These are phyloP conservation scores for Firmiana major DNA, from an alignment of 345 rosid genomes.

Conservation along the genomic window DNA sequence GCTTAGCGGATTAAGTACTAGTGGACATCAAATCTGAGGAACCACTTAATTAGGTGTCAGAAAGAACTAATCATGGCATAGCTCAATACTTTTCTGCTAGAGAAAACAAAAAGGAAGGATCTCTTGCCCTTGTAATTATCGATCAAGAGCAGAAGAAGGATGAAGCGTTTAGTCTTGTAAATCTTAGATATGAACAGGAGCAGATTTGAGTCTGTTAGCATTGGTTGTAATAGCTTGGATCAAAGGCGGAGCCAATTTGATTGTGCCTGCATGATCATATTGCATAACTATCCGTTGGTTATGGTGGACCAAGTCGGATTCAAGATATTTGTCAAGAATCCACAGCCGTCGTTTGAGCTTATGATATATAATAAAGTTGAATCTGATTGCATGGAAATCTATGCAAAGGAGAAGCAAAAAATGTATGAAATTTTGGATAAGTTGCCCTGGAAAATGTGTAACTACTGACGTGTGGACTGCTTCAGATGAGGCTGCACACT, in stretches of 20 bases:
- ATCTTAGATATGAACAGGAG: constrained; percentile 51
- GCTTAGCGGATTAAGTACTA: constrained; percentile 75
- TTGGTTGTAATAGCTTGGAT: constrained; percentile 38
- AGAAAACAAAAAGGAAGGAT: constrained; percentile 58
- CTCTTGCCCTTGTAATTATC: constrained; percentile 30
- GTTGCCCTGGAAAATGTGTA: constrained; percentile 70
- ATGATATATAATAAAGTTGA: constrained; percentile 50
- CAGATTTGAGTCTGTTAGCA: constrained; percentile 25
- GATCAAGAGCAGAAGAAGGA: constrained; percentile 49
- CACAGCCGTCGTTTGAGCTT: constrained; percentile 67
- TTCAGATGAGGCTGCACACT: constrained; percentile 43
- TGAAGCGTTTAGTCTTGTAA: constrained; percentile 47
- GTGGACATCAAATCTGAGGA: constrained; percentile 88
- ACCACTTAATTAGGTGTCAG: constrained; percentile 75
- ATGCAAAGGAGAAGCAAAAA: constrained; percentile 61
- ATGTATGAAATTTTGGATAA: constrained; percentile 61
- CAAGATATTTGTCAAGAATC: constrained; percentile 60
- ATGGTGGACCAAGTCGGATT: constrained; percentile 85
- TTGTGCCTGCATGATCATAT: constrained; percentile 74
- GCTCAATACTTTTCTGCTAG: constrained; percentile 29
- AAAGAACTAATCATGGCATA: constrained; percentile 38
- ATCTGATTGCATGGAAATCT: constrained; percentile 75
- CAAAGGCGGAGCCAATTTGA: constrained; percentile 70
- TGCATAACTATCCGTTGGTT: constrained; percentile 63
- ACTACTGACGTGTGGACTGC: constrained; percentile 55